A percentile compares a stretch with the other conserved stretches of the same genome.
Evolutionary conservation across 345 rosid species (phyloP).

Genomic region (Cardamine resedifolia): DNA sequence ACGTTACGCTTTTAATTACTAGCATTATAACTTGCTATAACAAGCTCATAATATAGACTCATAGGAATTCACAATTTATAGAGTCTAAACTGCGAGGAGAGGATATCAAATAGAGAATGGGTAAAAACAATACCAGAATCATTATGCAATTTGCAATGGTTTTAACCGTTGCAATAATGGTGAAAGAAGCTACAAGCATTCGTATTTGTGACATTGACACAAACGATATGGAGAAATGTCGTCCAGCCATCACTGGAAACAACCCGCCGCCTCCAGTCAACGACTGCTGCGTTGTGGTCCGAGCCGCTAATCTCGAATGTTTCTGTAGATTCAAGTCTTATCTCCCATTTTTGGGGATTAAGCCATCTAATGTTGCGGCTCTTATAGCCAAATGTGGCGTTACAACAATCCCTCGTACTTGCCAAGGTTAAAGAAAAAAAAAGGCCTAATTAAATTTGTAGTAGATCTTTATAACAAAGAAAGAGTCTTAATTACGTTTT

Average conservation of each 20-base stretch:
- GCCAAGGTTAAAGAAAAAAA: conserved; percentile 28
- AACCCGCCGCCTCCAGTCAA: conserved; percentile 47
- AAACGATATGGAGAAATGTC: conserved; percentile 41
- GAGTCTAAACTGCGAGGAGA: neutral
- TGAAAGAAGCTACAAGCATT: conserved; percentile 18
- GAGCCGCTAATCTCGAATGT: conserved; percentile 43
- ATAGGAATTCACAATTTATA: neutral
- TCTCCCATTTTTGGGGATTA: conserved; percentile 48
- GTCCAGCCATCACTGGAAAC: conserved; percentile 49
- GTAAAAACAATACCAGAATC: conserved; percentile 12
- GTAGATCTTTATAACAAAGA: conserved; percentile 11
- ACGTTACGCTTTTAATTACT: conserved; percentile 20
- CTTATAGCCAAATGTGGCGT: conserved; percentile 50
- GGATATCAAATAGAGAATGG: conserved; percentile 17
- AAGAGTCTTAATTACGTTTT: conserved; percentile 15
- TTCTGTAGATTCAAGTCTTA: conserved; percentile 48
- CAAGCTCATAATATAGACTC: neutral
- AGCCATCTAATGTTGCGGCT: conserved; percentile 46
- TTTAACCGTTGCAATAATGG: conserved; percentile 22
- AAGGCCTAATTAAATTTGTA: neutral
- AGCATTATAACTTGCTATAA: conserved; percentile 2
- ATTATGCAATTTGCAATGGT: conserved; percentile 28
- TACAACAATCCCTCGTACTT: conserved; percentile 38
- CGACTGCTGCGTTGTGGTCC: conserved; percentile 47
- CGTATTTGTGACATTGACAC: conserved; percentile 46